These are phyloP conservation scores for Balamuthia mandrillaris DNA, from an alignment of 208 protist species.

Conservation along the genomic window DNA sequence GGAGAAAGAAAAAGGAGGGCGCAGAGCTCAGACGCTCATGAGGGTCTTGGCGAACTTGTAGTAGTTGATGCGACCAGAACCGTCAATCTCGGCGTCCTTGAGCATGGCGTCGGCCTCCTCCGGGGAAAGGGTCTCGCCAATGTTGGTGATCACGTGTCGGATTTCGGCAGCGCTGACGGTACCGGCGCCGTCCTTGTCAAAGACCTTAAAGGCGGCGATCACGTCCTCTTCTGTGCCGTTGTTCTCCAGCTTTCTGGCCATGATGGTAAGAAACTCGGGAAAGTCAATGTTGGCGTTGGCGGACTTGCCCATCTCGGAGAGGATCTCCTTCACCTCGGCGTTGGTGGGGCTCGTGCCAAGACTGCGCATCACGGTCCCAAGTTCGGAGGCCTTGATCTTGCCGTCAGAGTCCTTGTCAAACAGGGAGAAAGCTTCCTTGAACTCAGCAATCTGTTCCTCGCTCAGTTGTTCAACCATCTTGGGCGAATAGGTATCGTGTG, in stretches of 20 bases:
- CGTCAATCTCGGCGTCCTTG: too few relatives aligned
- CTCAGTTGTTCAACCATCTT: conserved; percentile 30
- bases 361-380: conserved; percentile 97
- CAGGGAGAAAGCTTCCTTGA: conserved; percentile 98
- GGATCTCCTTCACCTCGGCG: conserved; percentile 88
- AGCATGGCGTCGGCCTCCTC: too few relatives aligned
- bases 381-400: conserved; percentile 89
- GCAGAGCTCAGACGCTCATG: too few relatives aligned
- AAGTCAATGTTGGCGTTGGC: conserved; percentile 96
- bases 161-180: conserved; percentile 77
- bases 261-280: conserved; percentile 78
- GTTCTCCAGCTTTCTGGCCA: conserved; percentile 63
- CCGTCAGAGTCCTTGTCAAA: conserved; percentile 99
- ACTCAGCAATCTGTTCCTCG: conserved; percentile 87
- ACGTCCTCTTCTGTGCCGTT: conserved; percentile 72
- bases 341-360: conserved; percentile 94
- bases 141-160: conserved; percentile 78
- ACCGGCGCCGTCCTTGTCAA: conserved; percentile 68
- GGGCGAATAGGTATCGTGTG: too few relatives aligned
- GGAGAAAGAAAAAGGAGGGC: too few relatives aligned
- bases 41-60: too few relatives aligned
- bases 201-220: conserved; percentile 71
- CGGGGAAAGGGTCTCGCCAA: too few relatives aligned
- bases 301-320: conserved; percentile 93
- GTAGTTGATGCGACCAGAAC: too few relatives aligned